Conservation (phyloP, 1,284 basidiomycete genomes). For the Leucoagaricus sp. region DNA sequence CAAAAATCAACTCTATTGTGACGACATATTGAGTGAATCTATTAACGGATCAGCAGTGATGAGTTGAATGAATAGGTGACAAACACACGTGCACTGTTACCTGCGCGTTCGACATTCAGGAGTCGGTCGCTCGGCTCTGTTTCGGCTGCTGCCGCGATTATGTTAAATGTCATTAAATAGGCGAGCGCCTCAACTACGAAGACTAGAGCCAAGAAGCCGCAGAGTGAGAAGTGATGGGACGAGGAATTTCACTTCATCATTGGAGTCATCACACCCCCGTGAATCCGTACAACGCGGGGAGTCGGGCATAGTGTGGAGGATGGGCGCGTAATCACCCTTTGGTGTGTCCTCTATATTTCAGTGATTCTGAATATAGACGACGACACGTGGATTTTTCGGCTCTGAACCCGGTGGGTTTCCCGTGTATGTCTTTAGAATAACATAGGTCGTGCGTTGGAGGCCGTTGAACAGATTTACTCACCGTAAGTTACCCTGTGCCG, state of each 20-base stretch:
- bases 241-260: not conserved
- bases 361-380: slow-evolving; percentile 3
- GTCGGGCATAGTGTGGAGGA: slow-evolving; percentile 7
- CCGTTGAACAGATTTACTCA: too few species aligned
- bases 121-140: not conserved
- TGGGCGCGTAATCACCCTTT: not conserved
- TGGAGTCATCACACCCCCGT: not conserved
- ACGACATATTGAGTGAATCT: too few species aligned
- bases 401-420: too few species aligned
- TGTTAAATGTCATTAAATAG: not conserved
- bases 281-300: slow-evolving; percentile 4
- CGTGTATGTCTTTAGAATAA: too few species aligned
- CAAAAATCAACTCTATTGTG: too few species aligned
- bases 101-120: not conserved
- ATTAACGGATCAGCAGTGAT: too few species aligned
- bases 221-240: not conserved
- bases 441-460: too few species aligned
- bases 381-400: slow-evolving; percentile 2
- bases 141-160: not conserved
- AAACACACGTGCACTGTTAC: not conserved
- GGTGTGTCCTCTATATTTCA: not conserved
- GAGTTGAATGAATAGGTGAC: not conserved
- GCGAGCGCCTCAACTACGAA: not conserved
- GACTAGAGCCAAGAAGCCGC: not conserved
- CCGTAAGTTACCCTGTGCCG: too few species aligned